These are phyloP conservation scores for Loxodes magnus DNA, from an alignment of 73 alveolate species.

Conservation along the genomic window DNA sequence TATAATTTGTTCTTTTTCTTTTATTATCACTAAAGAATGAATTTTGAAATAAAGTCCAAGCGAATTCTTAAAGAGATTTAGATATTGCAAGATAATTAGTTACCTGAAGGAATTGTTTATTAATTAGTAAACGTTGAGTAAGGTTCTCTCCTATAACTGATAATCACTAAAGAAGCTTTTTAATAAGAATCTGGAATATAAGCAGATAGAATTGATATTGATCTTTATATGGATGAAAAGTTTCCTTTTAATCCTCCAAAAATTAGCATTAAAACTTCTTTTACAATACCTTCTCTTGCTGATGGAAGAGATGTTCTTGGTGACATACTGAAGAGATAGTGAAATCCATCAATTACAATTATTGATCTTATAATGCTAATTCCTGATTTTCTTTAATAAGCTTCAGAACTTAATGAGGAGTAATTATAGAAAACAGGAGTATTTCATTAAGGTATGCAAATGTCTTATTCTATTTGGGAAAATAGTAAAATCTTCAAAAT, in stretches of 20 bases:
- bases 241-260: conserved; percentile 38
- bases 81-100: too few species aligned
- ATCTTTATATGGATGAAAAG: conserved; percentile 25
- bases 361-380: conserved; percentile 18
- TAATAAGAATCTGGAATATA: too few species aligned
- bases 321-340: conserved; percentile 26
- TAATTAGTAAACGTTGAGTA: too few species aligned
- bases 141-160: too few species aligned
- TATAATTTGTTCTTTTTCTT: too few species aligned
- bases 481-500: conserved; percentile 11
- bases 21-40: too few species aligned
- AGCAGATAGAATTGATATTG: conserved; percentile 12
- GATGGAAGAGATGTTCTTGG: conserved; percentile 35
- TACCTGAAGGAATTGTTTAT: too few species aligned
- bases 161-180: too few species aligned
- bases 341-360: conserved; percentile 31
- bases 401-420: conserved; percentile 14
- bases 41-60: too few species aligned
- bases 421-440: conserved; percentile 16
- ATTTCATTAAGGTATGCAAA: conserved; percentile 22
- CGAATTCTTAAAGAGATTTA: too few species aligned
- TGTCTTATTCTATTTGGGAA: conserved; percentile 20
- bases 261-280: conserved; percentile 20
- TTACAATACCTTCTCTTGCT: conserved; percentile 20
- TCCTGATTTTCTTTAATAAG: conserved; percentile 22